Evolutionary conservation across 805 yeast species (phyloP).

Genomic region (Candida maltosa): DNA sequence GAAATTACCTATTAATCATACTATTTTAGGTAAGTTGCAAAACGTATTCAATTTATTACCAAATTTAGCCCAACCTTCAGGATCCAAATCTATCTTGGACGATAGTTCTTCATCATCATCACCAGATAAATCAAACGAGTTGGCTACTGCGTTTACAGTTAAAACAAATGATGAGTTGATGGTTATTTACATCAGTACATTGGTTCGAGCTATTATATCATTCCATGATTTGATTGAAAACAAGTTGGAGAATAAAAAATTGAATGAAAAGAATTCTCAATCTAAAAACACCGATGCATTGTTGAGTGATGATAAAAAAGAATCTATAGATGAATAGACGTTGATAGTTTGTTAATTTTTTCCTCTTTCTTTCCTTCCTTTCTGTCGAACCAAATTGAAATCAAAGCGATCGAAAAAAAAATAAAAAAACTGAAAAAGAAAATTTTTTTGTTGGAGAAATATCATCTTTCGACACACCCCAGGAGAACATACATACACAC

Average conservation of each 20-base stretch:
- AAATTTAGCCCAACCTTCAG: conserved; percentile 46
- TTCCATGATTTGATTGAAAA: conserved; percentile 96
- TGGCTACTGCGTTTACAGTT: conserved; percentile 79
- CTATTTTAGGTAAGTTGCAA: conserved; percentile 87
- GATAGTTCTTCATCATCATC: conserved; percentile 12
- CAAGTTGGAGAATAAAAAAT: conserved; percentile 76
- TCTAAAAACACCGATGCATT: conserved; percentile 5
- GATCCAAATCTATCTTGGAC: conserved; percentile 1
- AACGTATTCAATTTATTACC: conserved; percentile 93
- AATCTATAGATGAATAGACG: too few relatives aligned
- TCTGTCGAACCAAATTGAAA: too few relatives aligned
- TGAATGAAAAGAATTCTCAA: conserved; percentile 25
- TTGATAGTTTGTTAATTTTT: too few relatives aligned
- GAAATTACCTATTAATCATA: conserved; percentile 82
- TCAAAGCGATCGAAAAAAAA: too few relatives aligned
- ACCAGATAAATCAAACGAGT: conserved; percentile 40
- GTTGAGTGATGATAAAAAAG: conserved; percentile 1
- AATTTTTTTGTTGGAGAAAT: too few relatives aligned
- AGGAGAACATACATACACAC: too few relatives aligned
- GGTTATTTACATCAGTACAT: conserved; percentile 84
- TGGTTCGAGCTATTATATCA: conserved; percentile 92
- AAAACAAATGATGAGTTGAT: conserved; percentile 96
- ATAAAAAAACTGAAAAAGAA: too few relatives aligned
- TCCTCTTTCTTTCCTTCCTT: too few relatives aligned
- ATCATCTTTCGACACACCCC: too few relatives aligned